phyloP scores from a whole-genome alignment of 306 rosid genomes.

The Erythrophleum fordii region DNA sequence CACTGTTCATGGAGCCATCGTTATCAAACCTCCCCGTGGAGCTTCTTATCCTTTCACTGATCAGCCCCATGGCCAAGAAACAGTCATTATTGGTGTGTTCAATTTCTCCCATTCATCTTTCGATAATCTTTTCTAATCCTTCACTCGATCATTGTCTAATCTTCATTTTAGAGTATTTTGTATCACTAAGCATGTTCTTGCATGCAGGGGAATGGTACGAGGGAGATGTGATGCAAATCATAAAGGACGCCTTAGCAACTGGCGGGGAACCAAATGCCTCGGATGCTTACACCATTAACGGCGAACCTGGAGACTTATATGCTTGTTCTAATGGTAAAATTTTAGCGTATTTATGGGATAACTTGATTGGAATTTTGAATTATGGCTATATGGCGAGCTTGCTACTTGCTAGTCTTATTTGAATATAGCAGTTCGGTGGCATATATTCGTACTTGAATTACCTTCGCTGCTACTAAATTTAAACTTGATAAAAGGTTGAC shows the following conservation, averaged over 20 bases:
- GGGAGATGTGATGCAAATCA: constrained; percentile 32
- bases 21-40: constrained; percentile 44
- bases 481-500: too few species aligned
- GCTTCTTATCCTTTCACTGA: constrained; percentile 41
- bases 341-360: too few species aligned
- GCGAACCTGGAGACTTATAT: constrained; percentile 39
- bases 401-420: too few species aligned
- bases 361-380: too few species aligned
- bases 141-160: too few species aligned
- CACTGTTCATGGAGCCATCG: constrained; percentile 55
- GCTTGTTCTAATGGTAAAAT: not conserved
- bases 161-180: too few species aligned
- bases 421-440: too few species aligned
- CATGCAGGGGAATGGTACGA: constrained; percentile 29
- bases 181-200: too few species aligned
- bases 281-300: constrained; percentile 40
- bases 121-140: not conserved
- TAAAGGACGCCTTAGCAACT: not conserved
- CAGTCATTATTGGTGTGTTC: constrained; percentile 42
- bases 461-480: too few species aligned
- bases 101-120: not conserved
- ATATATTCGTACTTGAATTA: too few species aligned
- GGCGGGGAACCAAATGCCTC: constrained; percentile 34
- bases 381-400: too few species aligned
- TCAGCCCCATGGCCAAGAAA: constrained; percentile 39